Percentiles rank a stretch among this genome's conserved stretches.
phyloP scores from a whole-genome alignment of 2,329 filamentous ascomycete genomes.

The Trichoderma brevicompactum region DNA sequence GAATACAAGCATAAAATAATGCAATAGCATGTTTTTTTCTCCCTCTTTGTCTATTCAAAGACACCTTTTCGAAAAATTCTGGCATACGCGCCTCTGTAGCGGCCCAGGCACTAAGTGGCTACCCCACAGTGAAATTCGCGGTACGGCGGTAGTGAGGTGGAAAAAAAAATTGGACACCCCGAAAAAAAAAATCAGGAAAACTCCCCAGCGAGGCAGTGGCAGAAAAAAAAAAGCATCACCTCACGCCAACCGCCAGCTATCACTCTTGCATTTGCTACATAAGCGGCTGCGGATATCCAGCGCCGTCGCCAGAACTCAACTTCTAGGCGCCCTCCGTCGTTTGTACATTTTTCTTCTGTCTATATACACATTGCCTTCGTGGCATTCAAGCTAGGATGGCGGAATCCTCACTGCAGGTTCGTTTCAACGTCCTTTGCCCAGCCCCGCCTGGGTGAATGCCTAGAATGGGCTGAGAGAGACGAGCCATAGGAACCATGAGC shows the following conservation, averaged over 20 bases:
- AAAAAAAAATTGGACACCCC: slow-evolving; percentile 27
- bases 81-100: too few relatives aligned
- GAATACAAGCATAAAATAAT: too few relatives aligned
- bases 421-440: slow-evolving; percentile 41
- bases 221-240: slow-evolving; percentile 27
- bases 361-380: neutral
- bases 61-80: too few relatives aligned
- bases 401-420: slow-evolving; percentile 53
- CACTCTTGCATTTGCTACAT: slow-evolving; percentile 15
- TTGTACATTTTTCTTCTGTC: neutral
- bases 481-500: slow-evolving; percentile 13
- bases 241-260: slow-evolving; percentile 22
- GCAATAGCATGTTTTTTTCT: too few relatives aligned
- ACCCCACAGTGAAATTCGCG: slow-evolving; percentile 27
- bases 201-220: slow-evolving; percentile 21
- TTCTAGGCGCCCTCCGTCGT: neutral
- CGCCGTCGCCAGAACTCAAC: neutral
- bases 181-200: slow-evolving; percentile 29
- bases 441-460: slow-evolving; percentile 30
- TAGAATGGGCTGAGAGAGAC: neutral
- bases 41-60: too few relatives aligned
- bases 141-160: slow-evolving; percentile 18
- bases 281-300: neutral
- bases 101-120: neutral
- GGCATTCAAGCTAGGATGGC: slow-evolving; percentile 41